Base-by-base conservation (phyloP, 176 grass and related monocot species). In the Eleusine coracana region DNA sequence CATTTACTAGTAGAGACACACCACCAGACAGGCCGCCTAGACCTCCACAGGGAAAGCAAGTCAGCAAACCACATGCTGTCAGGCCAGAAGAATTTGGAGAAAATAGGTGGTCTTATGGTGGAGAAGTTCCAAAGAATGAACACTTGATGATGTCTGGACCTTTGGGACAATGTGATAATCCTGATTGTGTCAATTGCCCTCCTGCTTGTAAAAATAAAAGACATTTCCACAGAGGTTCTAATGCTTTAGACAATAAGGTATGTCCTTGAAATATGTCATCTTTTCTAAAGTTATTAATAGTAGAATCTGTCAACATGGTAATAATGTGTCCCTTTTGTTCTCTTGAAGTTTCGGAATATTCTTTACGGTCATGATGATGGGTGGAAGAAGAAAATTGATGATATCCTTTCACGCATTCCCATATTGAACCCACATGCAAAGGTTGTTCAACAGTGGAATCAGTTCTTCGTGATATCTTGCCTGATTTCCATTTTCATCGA, bases 391-490 rank as follows among this genome's bases (percentile, higher is more conserved):
- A 91, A 77, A 51, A 51, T 98, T 76, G 79, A 86, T 56, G 42
- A 50, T 45, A 68, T 95, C 5, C 62, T 91, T 63, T 86, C 90
- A 34, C 79, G 73, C 68, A 84, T 98, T 44, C 95, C 95, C 2
- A 91, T 98, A 60, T 91, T 95, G 92, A 95, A 95, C 77, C 95
- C 92, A 37, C 92, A 98, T 50, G 90, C 81, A 9, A 98, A 95
- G 75, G 45, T 76, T 84, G 90, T 98, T 75, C 95, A 95, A 37
- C 90, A 77, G 44, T 98, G 92, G 95, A 98, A 98, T 87, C 80
- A 95, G 44, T 98, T 98, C 81, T 98, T 98, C 49, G 92, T 93
- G 55, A 98, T 98, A 81, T 98, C 95, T 55, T 98, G 92, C 84
- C 81, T 98, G 54, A 74, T 98, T 55, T 82, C 95, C 60, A 95